Evolutionary conservation across 2,329 filamentous ascomycete genomes (phyloP).

Genomic region (Ascomycota sp.): DNA sequence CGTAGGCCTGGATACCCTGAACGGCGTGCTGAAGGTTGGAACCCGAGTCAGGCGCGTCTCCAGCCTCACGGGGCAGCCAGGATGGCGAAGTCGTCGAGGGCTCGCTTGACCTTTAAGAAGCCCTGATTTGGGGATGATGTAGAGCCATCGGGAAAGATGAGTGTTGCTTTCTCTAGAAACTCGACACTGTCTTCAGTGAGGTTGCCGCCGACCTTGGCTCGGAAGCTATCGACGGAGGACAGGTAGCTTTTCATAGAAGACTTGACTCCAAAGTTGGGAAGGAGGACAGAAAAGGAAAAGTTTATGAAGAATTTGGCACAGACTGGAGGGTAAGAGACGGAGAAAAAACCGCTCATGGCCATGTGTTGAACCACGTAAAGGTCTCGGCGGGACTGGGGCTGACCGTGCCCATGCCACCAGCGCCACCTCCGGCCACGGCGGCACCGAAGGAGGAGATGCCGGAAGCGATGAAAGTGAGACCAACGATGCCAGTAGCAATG

Average conservation of each 20-base stretch:
- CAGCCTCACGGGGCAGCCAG: slow-evolving; percentile 29
- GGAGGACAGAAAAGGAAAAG: slow-evolving; percentile 75
- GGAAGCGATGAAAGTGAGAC: slow-evolving; percentile 56
- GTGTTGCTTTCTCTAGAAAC: slow-evolving; percentile 53
- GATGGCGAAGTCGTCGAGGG: slow-evolving; percentile 21
- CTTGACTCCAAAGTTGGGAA: slow-evolving; percentile 70
- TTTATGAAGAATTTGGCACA: slow-evolving; percentile 85
- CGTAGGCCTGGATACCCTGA: slow-evolving; percentile 60
- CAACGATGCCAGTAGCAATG: slow-evolving; percentile 65
- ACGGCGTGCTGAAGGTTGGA: slow-evolving; percentile 30
- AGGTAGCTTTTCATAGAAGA: too few relatives aligned
- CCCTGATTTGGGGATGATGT: slow-evolving; percentile 20
- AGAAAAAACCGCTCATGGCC: slow-evolving; percentile 92
- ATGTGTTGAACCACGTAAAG: slow-evolving; percentile 83
- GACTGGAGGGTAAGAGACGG: slow-evolving; percentile 66
- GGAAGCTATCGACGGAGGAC: slow-evolving; percentile 64
- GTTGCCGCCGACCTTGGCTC: slow-evolving; percentile 65
- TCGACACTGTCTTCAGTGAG: slow-evolving; percentile 59
- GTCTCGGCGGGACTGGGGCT: slow-evolving; percentile 77
- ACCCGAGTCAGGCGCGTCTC: slow-evolving; percentile 6
- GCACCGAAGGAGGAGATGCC: slow-evolving; percentile 50
- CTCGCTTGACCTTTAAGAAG: slow-evolving; percentile 31
- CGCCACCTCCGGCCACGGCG: slow-evolving; percentile 27
- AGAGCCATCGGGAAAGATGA: slow-evolving; percentile 46
- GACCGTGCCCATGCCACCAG: slow-evolving; percentile 38